Percentiles rank a stretch among this genome's conserved stretches.
These are phyloP conservation scores for Sugiyamaella chiloensis DNA, from an alignment of 805 yeast species.

Conservation along the genomic window DNA sequence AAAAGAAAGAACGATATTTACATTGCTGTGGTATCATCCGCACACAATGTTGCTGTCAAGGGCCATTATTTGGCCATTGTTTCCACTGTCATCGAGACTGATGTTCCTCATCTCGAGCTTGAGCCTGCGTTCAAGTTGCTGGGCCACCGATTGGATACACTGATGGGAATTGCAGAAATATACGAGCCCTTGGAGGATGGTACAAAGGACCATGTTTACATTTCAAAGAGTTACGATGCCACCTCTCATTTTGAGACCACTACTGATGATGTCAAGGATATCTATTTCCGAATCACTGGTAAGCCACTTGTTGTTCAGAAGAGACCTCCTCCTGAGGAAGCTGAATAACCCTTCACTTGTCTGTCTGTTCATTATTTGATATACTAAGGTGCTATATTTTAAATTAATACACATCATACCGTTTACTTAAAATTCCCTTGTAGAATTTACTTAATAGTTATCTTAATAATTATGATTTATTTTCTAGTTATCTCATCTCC, in stretches of 20 bases:
- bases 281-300: constrained; percentile 88
- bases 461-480: no score
- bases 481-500: no score
- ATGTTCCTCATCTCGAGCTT: constrained; percentile 84
- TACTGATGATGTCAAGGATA: constrained; percentile 94
- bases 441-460: no score
- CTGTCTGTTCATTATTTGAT: no score
- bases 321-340: constrained; percentile 62
- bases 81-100: constrained; percentile 92
- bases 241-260: constrained; percentile 93
- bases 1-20: constrained; percentile 92
- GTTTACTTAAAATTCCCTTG: no score
- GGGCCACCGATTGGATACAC: constrained; percentile 73
- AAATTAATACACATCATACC: no score
- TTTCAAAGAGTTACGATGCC: constrained; percentile 90
- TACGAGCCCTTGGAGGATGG: constrained; percentile 89
- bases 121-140: constrained; percentile 91
- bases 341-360: background rate
- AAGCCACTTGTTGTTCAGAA: constrained; percentile 84
- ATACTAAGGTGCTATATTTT: no score
- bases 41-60: constrained; percentile 85
- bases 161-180: constrained; percentile 91
- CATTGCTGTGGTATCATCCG: constrained; percentile 82
- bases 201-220: constrained; percentile 66
- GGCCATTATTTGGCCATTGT: constrained; percentile 91